These are phyloP conservation scores for Leptographium radiaticola DNA, from an alignment of 2,329 filamentous ascomycete genomes.

Conservation along the genomic window DNA sequence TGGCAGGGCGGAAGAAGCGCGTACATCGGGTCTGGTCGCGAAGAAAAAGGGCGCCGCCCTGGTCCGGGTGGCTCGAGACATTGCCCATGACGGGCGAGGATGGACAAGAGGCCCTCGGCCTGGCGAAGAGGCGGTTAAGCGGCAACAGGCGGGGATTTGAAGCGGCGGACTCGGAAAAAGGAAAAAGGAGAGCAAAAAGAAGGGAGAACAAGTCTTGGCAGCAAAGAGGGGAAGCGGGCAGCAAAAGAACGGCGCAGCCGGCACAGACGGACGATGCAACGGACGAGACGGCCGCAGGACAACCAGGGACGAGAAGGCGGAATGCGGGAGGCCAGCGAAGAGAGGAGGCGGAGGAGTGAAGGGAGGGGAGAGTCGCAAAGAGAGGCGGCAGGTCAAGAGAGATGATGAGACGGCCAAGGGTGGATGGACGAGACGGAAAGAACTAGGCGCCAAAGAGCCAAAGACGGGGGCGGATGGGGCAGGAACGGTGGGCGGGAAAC, in stretches of 20 bases:
- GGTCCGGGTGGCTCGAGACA: slow-evolving; percentile 78
- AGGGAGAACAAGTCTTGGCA: not conserved
- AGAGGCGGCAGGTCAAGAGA: not conserved
- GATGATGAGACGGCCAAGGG: not conserved
- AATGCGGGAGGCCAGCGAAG: not conserved
- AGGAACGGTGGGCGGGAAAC: not conserved
- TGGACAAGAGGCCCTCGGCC: not conserved
- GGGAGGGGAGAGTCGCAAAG: not conserved
- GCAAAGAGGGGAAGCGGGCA: not conserved
- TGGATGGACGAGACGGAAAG: not conserved
- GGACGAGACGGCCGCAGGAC: too few relatives aligned
- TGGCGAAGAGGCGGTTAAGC: not conserved
- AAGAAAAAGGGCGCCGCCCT: slow-evolving; percentile 67
- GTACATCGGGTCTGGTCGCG: slow-evolving; percentile 86
- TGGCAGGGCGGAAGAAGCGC: slow-evolving; percentile 17
- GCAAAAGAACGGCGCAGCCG: not conserved
- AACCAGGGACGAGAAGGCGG: too few relatives aligned
- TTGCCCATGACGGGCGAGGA: slow-evolving; percentile 60
- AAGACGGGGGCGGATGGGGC: not conserved
- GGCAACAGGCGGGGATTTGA: not conserved
- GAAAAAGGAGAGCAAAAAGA: not conserved
- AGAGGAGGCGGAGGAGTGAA: not conserved
- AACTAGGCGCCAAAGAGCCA: too few relatives aligned
- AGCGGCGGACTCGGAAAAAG: not conserved
- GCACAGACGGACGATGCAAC: too few relatives aligned